These are phyloP conservation scores for Zygosaccharomyces pseudobailii DNA, from an alignment of 1,139 yeast species.

Conservation along the genomic window DNA sequence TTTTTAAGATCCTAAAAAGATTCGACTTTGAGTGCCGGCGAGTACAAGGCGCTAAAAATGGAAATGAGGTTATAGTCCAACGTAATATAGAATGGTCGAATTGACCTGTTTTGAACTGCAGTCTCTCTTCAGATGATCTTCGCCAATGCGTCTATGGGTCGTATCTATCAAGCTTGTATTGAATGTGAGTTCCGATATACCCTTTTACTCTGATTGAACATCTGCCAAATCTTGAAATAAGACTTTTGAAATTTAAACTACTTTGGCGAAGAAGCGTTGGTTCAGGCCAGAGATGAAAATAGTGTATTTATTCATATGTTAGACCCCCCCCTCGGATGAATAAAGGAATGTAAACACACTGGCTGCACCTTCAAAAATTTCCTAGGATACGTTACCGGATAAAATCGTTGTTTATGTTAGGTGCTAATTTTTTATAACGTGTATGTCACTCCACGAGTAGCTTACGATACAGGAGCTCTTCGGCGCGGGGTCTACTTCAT, in stretches of 20 bases:
- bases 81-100: neutral
- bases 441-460: neutral
- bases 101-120: too few species aligned
- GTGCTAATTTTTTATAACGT: neutral
- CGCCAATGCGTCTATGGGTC: neutral
- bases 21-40: neutral
- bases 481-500: neutral
- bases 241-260: neutral
- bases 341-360: neutral
- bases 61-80: neutral
- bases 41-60: neutral
- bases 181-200: neutral
- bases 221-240: neutral
- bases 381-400: neutral
- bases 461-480: neutral
- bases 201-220: neutral
- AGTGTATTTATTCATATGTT: neutral
- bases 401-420: neutral
- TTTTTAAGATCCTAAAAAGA: too few species aligned
- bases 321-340: neutral
- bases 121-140: neutral
- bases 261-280: neutral
- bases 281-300: neutral
- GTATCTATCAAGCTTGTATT: neutral
- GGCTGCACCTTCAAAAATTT: neutral